Base-by-base conservation (phyloP, 202 grass and related monocot genomes). In the Zizania palustris region DNA sequence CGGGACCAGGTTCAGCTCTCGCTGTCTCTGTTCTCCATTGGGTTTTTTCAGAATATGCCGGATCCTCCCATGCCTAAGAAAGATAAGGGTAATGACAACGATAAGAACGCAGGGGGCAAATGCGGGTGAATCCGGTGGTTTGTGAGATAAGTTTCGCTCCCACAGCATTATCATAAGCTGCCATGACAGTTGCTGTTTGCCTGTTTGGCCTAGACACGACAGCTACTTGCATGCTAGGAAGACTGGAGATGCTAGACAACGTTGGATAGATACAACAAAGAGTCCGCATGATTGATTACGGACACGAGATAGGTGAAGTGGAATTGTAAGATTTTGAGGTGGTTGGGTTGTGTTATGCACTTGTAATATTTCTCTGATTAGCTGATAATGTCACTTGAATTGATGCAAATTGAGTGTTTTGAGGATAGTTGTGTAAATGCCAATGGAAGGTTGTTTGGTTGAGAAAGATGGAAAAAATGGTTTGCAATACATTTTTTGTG, bases 1-100 rank as follows among this genome's bases (percentile, higher is more conserved):
- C 67, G 86, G 50, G 89, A 95, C 60, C 88, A 96, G 62, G 59
- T 90, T 49, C 84, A 84, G 63, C 87, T 93, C 36, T 88, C 96
- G 11, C 66, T 97, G 37, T 89, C 80, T 4, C 76, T 90, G 11
- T 59, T 92, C 74, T 92, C 86, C 3, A 85, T 82, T 15, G 82
- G 85, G 4, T 92, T 92, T 79, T 97, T 87, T 28, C 58, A 82
- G 51, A 84, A 44, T 11, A 88, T 90, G 84, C 76, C 76, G 44
- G 84, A 71, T 60, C 50, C 51, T 4, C 74, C 56, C 38, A 39
- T 69, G 12, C 71, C 66, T 6, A 80, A 54, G 51, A 79, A 78
- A 48, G 72, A 65, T 41, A 65, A 83, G 63, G 81, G 65, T 19
- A 78, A 58, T 3, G 75, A 64, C 40, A 15, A 9, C 0, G 85